A percentile compares a stretch with the other conserved stretches of the same genome.
These are phyloP conservation scores for Penicillium paneum DNA, from an alignment of 2,329 filamentous ascomycete species.

Conservation along the genomic window DNA sequence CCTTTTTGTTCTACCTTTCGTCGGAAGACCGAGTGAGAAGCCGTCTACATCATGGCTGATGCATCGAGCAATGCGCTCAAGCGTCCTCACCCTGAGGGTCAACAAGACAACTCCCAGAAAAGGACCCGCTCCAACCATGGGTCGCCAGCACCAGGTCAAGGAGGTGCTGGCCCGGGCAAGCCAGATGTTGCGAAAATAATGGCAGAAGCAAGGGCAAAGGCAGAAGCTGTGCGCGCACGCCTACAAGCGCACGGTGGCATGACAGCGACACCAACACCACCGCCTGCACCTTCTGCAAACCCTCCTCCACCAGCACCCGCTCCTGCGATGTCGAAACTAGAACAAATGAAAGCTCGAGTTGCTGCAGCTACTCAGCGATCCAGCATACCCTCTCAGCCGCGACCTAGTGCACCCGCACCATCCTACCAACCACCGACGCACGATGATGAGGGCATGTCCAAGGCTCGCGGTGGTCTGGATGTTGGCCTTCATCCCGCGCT, in stretches of 20 bases:
- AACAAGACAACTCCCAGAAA: slow-evolving; percentile 46
- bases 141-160: slow-evolving; percentile 44
- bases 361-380: slow-evolving; percentile 65
- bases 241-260: slow-evolving; percentile 41
- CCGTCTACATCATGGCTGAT: slow-evolving; percentile 40
- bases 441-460: slow-evolving; percentile 49
- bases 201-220: slow-evolving; percentile 48
- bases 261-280: slow-evolving; percentile 22
- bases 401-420: slow-evolving; percentile 42
- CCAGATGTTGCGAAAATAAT: slow-evolving; percentile 49
- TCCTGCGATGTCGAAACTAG: slow-evolving; percentile 63
- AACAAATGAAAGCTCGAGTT: slow-evolving; percentile 75
- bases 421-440: slow-evolving; percentile 42
- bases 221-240: slow-evolving; percentile 48
- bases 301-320: slow-evolving; percentile 34
- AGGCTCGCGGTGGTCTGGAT: slow-evolving; percentile 65
- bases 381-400: slow-evolving; percentile 42
- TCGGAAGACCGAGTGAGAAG: slow-evolving; percentile 1
- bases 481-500: slow-evolving; percentile 76
- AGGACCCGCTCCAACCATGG: slow-evolving; percentile 51
- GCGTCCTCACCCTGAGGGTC: slow-evolving; percentile 49
- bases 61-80: slow-evolving; percentile 45
- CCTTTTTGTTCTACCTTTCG: background rate
- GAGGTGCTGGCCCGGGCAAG: slow-evolving; percentile 33
- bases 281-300: slow-evolving; percentile 32